phyloP scores from a whole-genome alignment of 495 filamentous ascomycete genomes.

The Trichoderma virens region DNA sequence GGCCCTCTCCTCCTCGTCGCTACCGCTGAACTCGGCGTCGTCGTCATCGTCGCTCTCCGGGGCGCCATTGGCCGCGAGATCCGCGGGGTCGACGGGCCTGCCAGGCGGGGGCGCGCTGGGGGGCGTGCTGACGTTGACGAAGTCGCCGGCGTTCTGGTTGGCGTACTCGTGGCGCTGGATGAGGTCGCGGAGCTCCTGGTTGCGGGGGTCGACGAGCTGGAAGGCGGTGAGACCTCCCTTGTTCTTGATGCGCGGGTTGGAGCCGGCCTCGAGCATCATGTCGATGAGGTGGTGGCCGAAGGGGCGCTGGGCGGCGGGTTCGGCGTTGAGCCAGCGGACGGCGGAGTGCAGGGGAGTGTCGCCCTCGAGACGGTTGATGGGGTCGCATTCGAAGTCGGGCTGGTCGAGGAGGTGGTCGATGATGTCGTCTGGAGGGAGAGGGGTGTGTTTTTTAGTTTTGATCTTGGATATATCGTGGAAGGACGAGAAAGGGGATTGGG shows the following conservation, averaged over 20 bases:
- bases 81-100: background rate
- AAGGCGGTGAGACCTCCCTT: constrained; percentile 60
- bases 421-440: constrained; percentile 57
- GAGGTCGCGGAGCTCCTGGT: constrained; percentile 54
- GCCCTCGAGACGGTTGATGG: constrained; percentile 65
- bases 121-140: constrained; percentile 26
- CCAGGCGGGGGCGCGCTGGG: constrained; percentile 9
- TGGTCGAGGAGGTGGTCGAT: constrained; percentile 93
- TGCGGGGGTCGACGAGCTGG: constrained; percentile 67
- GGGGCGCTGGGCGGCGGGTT: constrained; percentile 48
- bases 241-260: constrained; percentile 43
- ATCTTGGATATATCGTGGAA: background rate
- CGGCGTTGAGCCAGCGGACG: constrained; percentile 71
- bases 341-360: constrained; percentile 90
- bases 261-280: constrained; percentile 89
- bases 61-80: constrained; percentile 12
- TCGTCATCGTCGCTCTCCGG: constrained; percentile 28
- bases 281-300: constrained; percentile 64
- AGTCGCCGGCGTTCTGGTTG: constrained; percentile 41
- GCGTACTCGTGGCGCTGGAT: constrained; percentile 76
- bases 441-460: background rate
- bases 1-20: constrained; percentile 44
- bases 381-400: constrained; percentile 90
- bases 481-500: background rate
- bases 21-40: constrained; percentile 45